Base-by-base conservation (phyloP, 176 grass and related monocot species). In the Triticum aestivum region DNA sequence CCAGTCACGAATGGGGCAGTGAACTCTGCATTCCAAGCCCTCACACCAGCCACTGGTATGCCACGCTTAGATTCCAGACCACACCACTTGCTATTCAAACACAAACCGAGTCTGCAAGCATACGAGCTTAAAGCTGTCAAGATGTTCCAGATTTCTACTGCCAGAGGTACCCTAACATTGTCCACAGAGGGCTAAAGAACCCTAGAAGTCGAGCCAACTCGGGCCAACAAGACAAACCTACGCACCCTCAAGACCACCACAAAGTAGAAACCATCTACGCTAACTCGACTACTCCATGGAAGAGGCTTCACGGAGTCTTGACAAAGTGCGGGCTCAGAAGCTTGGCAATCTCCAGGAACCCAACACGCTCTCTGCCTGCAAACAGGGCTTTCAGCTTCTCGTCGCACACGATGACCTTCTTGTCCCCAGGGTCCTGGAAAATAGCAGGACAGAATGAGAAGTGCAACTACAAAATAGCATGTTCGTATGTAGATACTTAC, bases 321-420 rank as follows among this genome's bases (percentile, higher is more conserved):
- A 63, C 79, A 71, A 98, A 98, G 87, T 96, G 96, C 8, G 90
- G 96, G 68, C 86, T 92, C 20, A 98, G 91, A 83, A 98, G 88
- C 85, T 93, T 92, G 65, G 92, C 81, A 8, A 98, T 77, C 79
- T 98, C 96, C 3, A 98, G 96, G 91, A 98, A 96, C 73, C 96
- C 96, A 65, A 98, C 96, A 7, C 84, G 86, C 9, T 96, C 96
- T 86, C 84, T 83, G 21, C 93, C 92, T 42, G 88, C 90, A 62
- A 98, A 96, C 26, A 96, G 78, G 13, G 64, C 86, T 83, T 89
- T 96, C 85, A 98, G 80, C 92, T 94, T 98, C 75, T 98, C 96
- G 32, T 98, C 96, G 51, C 96, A 94, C 49, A 96, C 70, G 9
- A 94, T 85, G 37, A 92, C 65, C 86, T 94, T 98, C 84, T 92